Conservation (phyloP, 2,329 filamentous ascomycete genomes). For the Talaromyces sp. region DNA sequence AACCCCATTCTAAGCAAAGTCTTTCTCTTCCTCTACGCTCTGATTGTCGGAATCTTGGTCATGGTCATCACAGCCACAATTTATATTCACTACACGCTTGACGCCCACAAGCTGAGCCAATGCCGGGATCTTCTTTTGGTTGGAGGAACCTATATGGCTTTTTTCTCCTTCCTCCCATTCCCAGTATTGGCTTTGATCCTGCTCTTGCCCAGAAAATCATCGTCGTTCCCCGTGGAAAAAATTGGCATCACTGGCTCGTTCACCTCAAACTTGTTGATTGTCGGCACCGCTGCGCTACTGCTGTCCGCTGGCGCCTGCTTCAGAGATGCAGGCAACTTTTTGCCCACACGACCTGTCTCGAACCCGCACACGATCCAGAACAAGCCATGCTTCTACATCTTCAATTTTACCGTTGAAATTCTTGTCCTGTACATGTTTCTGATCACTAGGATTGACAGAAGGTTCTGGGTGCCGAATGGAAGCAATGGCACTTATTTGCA, state of each 20-base stretch:
- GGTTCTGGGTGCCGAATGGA: slow-evolving; percentile 70
- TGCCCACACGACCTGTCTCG: slow-evolving; percentile 41
- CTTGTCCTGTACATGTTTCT: slow-evolving; percentile 63
- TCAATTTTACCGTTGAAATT: slow-evolving; percentile 72
- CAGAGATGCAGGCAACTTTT: slow-evolving; percentile 56
- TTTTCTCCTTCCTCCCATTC: slow-evolving; percentile 62
- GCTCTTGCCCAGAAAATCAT: slow-evolving; percentile 37
- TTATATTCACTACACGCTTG: slow-evolving; percentile 61
- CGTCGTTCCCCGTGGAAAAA: slow-evolving; percentile 41
- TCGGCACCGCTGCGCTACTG: slow-evolving; percentile 54
- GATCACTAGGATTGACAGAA: slow-evolving; percentile 62
- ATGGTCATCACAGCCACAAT: slow-evolving; percentile 62
- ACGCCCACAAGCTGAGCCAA: slow-evolving; percentile 41
- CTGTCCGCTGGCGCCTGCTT: slow-evolving; percentile 66
- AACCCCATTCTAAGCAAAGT: slow-evolving; percentile 43
- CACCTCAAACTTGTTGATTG: slow-evolving; percentile 59
- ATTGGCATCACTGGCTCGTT: slow-evolving; percentile 61
- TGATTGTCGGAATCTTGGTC: slow-evolving; percentile 55
- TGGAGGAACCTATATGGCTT: slow-evolving; percentile 55
- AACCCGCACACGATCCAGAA: slow-evolving; percentile 64
- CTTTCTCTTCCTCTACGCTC: slow-evolving; percentile 55
- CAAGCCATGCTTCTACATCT: slow-evolving; percentile 70
- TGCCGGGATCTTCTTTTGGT: slow-evolving; percentile 62
- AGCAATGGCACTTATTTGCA: slow-evolving; percentile 28
- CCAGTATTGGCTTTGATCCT: slow-evolving; percentile 47